Conservation (phyloP, 805 yeast species). For the Yamadazyma nakazawae region DNA sequence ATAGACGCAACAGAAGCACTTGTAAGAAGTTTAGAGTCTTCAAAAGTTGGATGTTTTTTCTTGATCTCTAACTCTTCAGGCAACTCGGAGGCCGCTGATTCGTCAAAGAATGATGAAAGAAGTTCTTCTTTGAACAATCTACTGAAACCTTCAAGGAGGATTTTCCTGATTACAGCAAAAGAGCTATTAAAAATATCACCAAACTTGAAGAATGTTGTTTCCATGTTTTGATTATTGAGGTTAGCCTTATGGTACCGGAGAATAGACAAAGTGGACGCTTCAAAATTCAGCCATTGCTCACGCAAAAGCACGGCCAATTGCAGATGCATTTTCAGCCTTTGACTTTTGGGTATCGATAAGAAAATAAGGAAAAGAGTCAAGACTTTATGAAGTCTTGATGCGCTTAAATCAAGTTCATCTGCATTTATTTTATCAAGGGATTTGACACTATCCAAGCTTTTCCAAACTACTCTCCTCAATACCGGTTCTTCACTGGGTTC, state of each 20-base stretch:
- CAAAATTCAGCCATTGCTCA: constrained; percentile 42
- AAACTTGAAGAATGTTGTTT: constrained; percentile 12
- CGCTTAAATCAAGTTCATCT: constrained; percentile 34
- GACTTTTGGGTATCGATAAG: constrained; percentile 27
- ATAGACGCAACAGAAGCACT: constrained; percentile 39
- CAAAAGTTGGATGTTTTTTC: constrained; percentile 11
- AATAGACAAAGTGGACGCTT: constrained; percentile 41
- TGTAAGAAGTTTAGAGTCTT: constrained; percentile 37
- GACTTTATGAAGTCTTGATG: constrained; percentile 39
- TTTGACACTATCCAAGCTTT: constrained; percentile 1
- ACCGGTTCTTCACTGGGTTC: constrained; percentile 23
- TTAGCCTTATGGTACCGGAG: constrained; percentile 47
- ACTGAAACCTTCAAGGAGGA: constrained; percentile 17
- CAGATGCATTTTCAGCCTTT: constrained; percentile 30
- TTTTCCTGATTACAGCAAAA: neutral
- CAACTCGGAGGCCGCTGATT: neutral
- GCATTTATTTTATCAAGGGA: constrained; percentile 45
- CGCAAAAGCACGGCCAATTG: constrained; percentile 19
- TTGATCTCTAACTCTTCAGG: neutral
- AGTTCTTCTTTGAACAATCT: constrained; percentile 32
- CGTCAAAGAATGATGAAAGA: constrained; percentile 13
- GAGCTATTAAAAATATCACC: constrained; percentile 15
- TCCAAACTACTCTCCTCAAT: constrained; percentile 8
- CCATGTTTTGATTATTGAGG: constrained; percentile 19
- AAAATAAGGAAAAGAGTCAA: constrained; percentile 49